Evolutionary conservation across 371 early-diverging fungal species (phyloP), one percentile per base, ranked within the genome.

Genomic region (Amoeboaphelidium occidentale): DNA sequence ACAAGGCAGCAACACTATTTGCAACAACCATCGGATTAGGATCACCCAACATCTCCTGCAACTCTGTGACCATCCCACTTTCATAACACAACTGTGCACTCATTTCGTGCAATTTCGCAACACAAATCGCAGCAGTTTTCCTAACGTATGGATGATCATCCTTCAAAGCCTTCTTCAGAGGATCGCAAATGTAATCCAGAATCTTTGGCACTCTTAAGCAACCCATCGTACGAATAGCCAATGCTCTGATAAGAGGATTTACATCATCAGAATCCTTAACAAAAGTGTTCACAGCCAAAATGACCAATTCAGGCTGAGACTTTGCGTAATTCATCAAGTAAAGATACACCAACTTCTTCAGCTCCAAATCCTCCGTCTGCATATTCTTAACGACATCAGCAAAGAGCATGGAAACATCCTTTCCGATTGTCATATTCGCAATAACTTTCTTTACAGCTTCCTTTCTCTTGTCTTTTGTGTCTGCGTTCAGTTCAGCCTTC

Each of bases 401-500:
- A 55, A 73, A 73, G 39, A 73, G 56, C 21, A 57, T 49, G 26
- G 56, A 55, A 25, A 73, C 70, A 54, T 73, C 72, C 44, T 73
- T 73, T 17, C 73, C 73, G 55, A 73, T 61, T 25, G 73, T 73
- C 72, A 73, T 72, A 55, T 72, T 93, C 55, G 86, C 89, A 63
- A 93, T 90, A 50, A 97, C 92, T 58, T 86, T 81, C 55, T 92
- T 90, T 32, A 97, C 92, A 0, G 91, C 88, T 64, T 96, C 97
- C 62, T 92, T 92, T 51, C 94, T 74, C 42, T 75, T 69, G 53
- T 87, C 84, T 50, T 78, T 75, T 65, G 88, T 87, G 63, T 93
- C 94, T 63, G 83, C 81, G 63, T 96, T 96, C 28, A 96, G 68
- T 52, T 93, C 97, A 10, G 83, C 76, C 55, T 83, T 77, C 44